phyloP scores from a whole-genome alignment of 1,284 basidiomycete species.

The Rhodotorula sp. region DNA sequence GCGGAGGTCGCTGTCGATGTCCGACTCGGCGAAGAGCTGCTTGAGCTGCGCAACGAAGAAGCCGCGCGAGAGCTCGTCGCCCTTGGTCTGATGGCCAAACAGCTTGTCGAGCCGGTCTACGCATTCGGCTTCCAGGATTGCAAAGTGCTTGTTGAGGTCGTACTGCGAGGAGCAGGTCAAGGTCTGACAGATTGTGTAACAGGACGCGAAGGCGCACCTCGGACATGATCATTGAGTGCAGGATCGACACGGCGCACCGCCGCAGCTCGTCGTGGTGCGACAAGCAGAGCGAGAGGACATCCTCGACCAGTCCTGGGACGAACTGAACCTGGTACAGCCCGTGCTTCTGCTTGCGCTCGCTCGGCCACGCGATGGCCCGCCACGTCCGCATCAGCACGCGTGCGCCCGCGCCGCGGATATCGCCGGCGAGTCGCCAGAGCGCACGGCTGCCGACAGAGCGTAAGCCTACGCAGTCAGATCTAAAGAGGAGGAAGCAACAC shows the following conservation, averaged over 20 bases:
- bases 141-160: constrained; percentile 43
- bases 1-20: constrained; percentile 75
- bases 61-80: constrained; percentile 82
- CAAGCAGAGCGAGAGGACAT: constrained; percentile 87
- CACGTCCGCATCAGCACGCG: constrained; percentile 79
- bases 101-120: constrained; percentile 89
- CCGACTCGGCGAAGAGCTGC: constrained; percentile 74
- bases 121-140: constrained; percentile 78
- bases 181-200: not conserved
- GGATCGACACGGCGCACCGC: constrained; percentile 78
- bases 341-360: constrained; percentile 51
- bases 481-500: constrained; percentile 34
- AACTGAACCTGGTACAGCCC: constrained; percentile 62
- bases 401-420: constrained; percentile 89
- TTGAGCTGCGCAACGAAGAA: constrained; percentile 94
- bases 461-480: not conserved
- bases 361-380: constrained; percentile 80
- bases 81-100: constrained; percentile 86
- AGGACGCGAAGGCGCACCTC: constrained; percentile 54
- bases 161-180: constrained; percentile 6
- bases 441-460: constrained; percentile 64
- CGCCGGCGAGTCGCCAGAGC: constrained; percentile 92
- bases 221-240: constrained; percentile 94
- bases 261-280: constrained; percentile 92
- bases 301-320: constrained; percentile 76